phyloP scores from a whole-genome alignment of 1,284 basidiomycete species.

The Fistulina hepatica region DNA sequence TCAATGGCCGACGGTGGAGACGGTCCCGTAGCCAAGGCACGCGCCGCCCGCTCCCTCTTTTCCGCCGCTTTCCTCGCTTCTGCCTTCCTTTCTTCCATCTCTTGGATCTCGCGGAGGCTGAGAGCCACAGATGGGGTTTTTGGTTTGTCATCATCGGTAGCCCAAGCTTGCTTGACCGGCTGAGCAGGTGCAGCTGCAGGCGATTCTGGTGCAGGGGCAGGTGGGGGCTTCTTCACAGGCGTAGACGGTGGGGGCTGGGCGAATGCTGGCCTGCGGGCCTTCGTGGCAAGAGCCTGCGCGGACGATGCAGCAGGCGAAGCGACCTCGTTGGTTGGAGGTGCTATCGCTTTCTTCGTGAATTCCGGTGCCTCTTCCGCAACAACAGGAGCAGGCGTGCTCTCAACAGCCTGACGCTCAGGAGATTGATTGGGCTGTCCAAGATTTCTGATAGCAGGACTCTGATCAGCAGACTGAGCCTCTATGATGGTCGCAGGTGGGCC shows the following conservation, averaged over 20 bases:
- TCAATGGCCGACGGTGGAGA: conserved; percentile 36
- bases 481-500: no score
- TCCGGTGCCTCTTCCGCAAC: conserved; percentile 11
- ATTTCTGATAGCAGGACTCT: conserved; percentile 44
- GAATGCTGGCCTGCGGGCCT: no score
- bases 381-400: no score
- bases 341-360: no score
- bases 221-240: no score
- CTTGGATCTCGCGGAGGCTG: conserved; percentile 91
- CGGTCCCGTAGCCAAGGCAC: conserved; percentile 29
- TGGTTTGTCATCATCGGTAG: conserved; percentile 48
- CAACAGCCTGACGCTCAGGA: no score
- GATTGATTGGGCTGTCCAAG: conserved; percentile 50
- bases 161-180: conserved; percentile 38
- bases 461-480: no score
- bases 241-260: background rate
- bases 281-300: conserved; percentile 12
- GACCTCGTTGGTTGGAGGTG: conserved; percentile 6
- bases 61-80: conserved; percentile 66
- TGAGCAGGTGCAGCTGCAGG: conserved; percentile 8
- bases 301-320: conserved; percentile 18
- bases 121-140: conserved; percentile 36
- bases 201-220: conserved; percentile 5
- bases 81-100: conserved; percentile 76
- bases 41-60: conserved; percentile 48